Base-by-base conservation (phyloP, 2,329 filamentous ascomycete species). In the Fusarium ramigenum region DNA sequence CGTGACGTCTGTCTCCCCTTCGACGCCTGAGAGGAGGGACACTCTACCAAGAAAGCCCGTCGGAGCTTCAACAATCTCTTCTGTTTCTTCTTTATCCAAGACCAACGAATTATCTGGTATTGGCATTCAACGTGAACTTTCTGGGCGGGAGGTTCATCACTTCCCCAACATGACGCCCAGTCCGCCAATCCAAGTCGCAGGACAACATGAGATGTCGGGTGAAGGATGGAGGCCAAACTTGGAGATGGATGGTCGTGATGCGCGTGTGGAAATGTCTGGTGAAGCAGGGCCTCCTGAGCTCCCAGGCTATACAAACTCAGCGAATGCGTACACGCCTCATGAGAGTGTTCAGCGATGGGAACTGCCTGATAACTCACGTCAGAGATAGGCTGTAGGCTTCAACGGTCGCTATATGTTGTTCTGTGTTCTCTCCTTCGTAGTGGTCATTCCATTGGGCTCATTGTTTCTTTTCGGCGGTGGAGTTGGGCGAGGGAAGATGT, bases 151-250 rank as follows among this genome's bases (percentile, higher is more conserved):
- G 23, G 43, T 64, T 18, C 66, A 70, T 1, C 66, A 57, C 7
- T 66, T 75, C 21, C 72, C 65, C 9, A 28, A n/a, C 30, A 63
- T 74, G 34, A 66, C 67, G 25, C 72, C 73, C 4, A 73, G 71
- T 28, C 64, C 71, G n/a, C 73, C 76, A 1, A 40, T 75, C 3
- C 61, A 49, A 16, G 57, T 74, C 40, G n/a, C 75, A 44, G 76
- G 76, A 16, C 73, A 73, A 12, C 64, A 78, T 39, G 76, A 78
- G 66, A 67, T 76, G 69, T 60, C 66, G 2, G 76, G 73, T 9
- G 61, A 77, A 6, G 58, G 62, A 5, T 61, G 67, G 66, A 64
- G 75, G 1, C 75, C 71, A 7, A 43, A 72, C 5, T 25, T 72
- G 11, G 76, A 78, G 43, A 78, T 75, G 73, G 65, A 72, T n/a